Conservation (phyloP, 352 stramenopile species). For the Halophytophthora polymorphica region DNA sequence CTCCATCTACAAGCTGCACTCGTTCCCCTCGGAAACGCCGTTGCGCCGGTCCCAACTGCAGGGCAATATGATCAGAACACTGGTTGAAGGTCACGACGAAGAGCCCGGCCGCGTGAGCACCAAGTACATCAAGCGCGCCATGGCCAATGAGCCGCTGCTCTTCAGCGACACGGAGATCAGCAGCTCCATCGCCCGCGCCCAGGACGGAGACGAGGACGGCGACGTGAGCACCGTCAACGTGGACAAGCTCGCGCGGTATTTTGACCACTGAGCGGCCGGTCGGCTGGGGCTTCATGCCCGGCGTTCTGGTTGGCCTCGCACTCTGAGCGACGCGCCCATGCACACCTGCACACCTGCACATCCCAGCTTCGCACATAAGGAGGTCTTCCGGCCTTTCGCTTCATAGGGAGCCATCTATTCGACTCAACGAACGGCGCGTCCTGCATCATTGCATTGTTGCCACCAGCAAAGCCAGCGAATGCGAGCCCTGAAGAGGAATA, state of each 20-base stretch:
- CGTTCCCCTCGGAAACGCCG: slow-evolving; percentile 47
- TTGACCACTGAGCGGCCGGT: slow-evolving; percentile 37
- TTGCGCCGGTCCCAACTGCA: slow-evolving; percentile 63
- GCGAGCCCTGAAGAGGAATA: no score
- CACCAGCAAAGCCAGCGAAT: no score
- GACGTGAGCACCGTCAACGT: slow-evolving; percentile 38
- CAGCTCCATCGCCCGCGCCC: slow-evolving; percentile 44
- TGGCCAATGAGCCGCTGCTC: slow-evolving; percentile 73
- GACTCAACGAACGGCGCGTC: no score
- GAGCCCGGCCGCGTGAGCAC: slow-evolving; percentile 46
- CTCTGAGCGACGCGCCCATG: no score
- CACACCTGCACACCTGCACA: no score
- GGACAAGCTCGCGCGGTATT: slow-evolving; percentile 65
- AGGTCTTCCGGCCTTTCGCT: no score
- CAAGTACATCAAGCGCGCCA: slow-evolving; percentile 61
- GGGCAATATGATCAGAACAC: slow-evolving; percentile 65
- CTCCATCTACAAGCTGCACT: slow-evolving; percentile 81
- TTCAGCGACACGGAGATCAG: slow-evolving; percentile 75
- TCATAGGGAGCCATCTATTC: no score
- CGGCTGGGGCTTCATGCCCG: no score
- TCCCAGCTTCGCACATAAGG: no score
- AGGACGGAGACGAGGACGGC: slow-evolving; percentile 31
- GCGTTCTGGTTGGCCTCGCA: no score
- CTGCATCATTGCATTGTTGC: no score
- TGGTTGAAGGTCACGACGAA: slow-evolving; percentile 63